Evolutionary conservation across 139 green algal species (phyloP).

Genomic region (Chlorella sp.): DNA sequence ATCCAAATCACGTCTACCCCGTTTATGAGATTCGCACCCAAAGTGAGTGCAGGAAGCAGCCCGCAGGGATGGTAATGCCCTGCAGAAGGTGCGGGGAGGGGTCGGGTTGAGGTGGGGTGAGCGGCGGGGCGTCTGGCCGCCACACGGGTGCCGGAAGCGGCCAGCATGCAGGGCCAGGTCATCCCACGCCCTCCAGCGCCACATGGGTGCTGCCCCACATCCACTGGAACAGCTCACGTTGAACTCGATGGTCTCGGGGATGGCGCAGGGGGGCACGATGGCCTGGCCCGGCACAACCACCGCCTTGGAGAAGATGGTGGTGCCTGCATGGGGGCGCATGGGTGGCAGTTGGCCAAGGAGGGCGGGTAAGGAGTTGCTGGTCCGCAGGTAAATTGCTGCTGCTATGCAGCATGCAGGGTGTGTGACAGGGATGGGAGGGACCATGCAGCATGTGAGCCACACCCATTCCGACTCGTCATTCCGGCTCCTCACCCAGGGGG

Average conservation of each 20-base stretch:
- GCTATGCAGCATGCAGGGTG: too few species aligned
- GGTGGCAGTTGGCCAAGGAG: not conserved
- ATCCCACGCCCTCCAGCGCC: too few species aligned
- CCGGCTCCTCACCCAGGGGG: conserved; percentile 55
- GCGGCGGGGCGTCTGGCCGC: too few species aligned
- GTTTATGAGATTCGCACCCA: conserved; percentile 20
- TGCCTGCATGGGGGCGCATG: not conserved
- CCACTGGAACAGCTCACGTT: conserved; percentile 9
- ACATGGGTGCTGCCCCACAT: too few species aligned
- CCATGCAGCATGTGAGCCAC: too few species aligned
- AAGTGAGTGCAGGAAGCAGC: conserved; percentile 71
- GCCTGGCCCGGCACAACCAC: conserved; percentile 60
- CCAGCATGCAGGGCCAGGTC: too few species aligned
- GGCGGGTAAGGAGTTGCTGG: not conserved
- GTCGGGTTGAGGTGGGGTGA: too few species aligned
- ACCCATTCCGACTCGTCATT: too few species aligned
- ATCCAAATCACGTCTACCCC: too few species aligned
- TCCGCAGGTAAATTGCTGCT: not conserved
- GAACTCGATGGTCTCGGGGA: conserved; percentile 61
- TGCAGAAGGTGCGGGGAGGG: not conserved
- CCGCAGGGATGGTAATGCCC: conserved; percentile 74
- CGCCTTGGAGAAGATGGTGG: conserved; percentile 46
- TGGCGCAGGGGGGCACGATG: conserved; percentile 65
- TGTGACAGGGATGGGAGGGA: too few species aligned
- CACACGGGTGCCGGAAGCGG: too few species aligned